Evolutionary conservation across 495 filamentous ascomycete species (phyloP).

Genomic region (Trichocladium antarcticum): DNA sequence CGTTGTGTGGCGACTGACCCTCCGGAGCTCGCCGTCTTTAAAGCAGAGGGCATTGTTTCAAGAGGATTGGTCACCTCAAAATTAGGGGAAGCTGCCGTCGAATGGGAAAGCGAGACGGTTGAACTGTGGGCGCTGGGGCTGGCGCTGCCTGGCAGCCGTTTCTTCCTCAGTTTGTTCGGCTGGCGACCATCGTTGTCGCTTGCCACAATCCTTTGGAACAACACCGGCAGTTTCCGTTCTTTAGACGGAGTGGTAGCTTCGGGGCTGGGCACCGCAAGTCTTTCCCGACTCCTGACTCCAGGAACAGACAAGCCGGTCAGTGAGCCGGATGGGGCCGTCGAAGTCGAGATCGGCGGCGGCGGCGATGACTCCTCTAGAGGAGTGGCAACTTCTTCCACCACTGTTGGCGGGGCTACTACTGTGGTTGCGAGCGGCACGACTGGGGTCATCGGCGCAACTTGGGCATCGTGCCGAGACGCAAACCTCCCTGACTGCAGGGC

Average conservation of each 20-base stretch:
- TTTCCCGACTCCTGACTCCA: slow-evolving; percentile 41
- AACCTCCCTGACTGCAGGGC: slow-evolving; percentile 46
- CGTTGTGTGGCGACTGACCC: slow-evolving; percentile 14
- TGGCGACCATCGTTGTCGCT: slow-evolving; percentile 53
- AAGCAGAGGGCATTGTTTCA: slow-evolving; percentile 23
- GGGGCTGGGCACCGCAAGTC: slow-evolving; percentile 28
- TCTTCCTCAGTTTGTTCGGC: slow-evolving; percentile 81
- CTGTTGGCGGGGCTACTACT: slow-evolving; percentile 14
- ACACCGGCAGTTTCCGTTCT: slow-evolving; percentile 54
- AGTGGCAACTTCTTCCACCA: slow-evolving; percentile 21
- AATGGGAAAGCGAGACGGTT: slow-evolving; percentile 54
- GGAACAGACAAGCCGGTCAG: slow-evolving; percentile 10
- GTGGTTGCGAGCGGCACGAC: slow-evolving; percentile 12
- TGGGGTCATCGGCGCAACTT: slow-evolving; percentile 24
- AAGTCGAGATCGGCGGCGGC: slow-evolving; percentile 1
- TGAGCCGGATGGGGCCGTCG: slow-evolving; percentile 11
- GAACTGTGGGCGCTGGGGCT: slow-evolving; percentile 83
- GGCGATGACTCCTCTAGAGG: slow-evolving; percentile 12
- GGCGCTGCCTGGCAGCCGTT: slow-evolving; percentile 57
- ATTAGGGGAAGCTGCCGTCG: slow-evolving; percentile 28
- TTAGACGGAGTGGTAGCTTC: slow-evolving; percentile 51
- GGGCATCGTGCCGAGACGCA: slow-evolving; percentile 26
- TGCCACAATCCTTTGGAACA: slow-evolving; percentile 59
- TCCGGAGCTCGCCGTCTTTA: slow-evolving; percentile 18
- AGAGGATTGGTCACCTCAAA: slow-evolving; percentile 29